Conservation (phyloP, 2,329 filamentous ascomycete species). For the Apiospora pterosperma region DNA sequence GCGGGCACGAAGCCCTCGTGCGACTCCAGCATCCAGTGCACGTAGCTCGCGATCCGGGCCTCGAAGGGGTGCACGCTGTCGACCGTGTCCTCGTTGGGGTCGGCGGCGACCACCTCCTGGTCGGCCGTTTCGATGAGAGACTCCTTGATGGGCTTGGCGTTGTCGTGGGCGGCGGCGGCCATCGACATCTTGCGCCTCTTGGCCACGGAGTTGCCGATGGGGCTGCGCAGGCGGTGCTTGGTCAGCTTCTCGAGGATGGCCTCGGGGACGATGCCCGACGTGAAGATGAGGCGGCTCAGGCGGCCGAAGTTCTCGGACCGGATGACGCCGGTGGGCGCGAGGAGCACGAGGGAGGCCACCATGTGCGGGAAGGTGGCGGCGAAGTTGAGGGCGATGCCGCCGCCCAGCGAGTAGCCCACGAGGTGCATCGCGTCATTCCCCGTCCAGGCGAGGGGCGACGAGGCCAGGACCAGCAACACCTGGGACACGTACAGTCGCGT, state of each 20-base stretch:
- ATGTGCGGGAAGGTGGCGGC: conserved; percentile 68
- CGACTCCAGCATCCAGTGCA: conserved; percentile 55
- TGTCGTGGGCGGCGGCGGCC: conserved; percentile 13
- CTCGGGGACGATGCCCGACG: conserved; percentile 52
- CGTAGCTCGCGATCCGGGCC: conserved; percentile 43
- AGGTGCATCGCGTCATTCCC: conserved; percentile 57
- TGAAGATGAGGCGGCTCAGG: conserved; percentile 48
- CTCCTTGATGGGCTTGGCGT: conserved; percentile 16
- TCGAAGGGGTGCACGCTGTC: conserved; percentile 31
- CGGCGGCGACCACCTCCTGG: conserved; percentile 33
- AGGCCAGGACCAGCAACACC: conserved; percentile 66
- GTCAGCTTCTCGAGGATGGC: conserved; percentile 47
- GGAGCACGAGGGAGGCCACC: conserved; percentile 66
- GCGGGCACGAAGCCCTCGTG: conserved; percentile 57
- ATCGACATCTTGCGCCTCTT: conserved; percentile 18
- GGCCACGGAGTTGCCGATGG: conserved; percentile 40
- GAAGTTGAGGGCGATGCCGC: conserved; percentile 73
- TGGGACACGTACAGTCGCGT: conserved; percentile 70
- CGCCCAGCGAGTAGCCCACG: conserved; percentile 79
- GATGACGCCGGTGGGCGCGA: conserved; percentile 78
- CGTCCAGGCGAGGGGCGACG: conserved; percentile 68
- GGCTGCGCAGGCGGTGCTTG: conserved; percentile 43
- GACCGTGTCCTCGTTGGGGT: conserved; percentile 19
- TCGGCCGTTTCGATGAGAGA: conserved; percentile 36
- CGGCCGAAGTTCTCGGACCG: conserved; percentile 49